These are phyloP conservation scores for Saposhnikovia divaricata DNA, from an alignment of 129 eudicot genomes.

Conservation along the genomic window DNA sequence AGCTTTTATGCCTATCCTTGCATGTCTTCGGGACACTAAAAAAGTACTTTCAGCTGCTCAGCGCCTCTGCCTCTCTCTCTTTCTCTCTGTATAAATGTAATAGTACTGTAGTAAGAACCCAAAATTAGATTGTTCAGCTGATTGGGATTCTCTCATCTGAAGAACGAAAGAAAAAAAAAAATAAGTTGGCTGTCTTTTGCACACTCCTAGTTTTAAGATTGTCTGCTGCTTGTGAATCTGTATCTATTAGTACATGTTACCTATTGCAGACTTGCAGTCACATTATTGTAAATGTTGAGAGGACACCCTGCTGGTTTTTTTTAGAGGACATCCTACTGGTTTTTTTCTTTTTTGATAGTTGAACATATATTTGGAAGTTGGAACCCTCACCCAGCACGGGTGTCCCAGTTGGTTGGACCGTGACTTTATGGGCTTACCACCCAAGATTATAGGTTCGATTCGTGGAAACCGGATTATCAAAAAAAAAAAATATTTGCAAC, in stretches of 20 bases:
- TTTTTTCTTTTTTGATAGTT: too few species aligned
- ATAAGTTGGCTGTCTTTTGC: constrained; percentile 55
- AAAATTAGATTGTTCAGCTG: constrained; percentile 22
- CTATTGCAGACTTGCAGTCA: constrained; percentile 16
- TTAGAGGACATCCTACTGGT: too few species aligned
- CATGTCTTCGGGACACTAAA: constrained; percentile 82
- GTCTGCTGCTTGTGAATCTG: constrained; percentile 38
- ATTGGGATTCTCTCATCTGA: constrained; percentile 18
- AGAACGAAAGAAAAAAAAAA: constrained; percentile 2
- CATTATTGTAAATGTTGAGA: constrained; percentile 25
- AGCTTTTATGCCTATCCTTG: constrained; percentile 55
- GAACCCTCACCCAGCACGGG: too few species aligned
- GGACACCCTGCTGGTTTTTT: constrained; percentile 16
- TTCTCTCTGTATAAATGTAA: neutral
- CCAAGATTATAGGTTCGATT: too few species aligned
- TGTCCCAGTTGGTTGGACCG: too few species aligned
- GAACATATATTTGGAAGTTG: too few species aligned
- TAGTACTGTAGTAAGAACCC: constrained; percentile 8
- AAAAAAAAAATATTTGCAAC: too few species aligned
- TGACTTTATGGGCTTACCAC: too few species aligned
- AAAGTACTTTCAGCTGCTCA: constrained; percentile 21
- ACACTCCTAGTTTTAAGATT: constrained; percentile 45
- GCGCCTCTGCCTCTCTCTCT: constrained; percentile 8
- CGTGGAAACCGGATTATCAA: too few species aligned
- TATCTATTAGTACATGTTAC: constrained; percentile 14